phyloP scores from a whole-genome alignment of 495 filamentous ascomycete genomes.

The Podospora bellae-mahoneyi region DNA sequence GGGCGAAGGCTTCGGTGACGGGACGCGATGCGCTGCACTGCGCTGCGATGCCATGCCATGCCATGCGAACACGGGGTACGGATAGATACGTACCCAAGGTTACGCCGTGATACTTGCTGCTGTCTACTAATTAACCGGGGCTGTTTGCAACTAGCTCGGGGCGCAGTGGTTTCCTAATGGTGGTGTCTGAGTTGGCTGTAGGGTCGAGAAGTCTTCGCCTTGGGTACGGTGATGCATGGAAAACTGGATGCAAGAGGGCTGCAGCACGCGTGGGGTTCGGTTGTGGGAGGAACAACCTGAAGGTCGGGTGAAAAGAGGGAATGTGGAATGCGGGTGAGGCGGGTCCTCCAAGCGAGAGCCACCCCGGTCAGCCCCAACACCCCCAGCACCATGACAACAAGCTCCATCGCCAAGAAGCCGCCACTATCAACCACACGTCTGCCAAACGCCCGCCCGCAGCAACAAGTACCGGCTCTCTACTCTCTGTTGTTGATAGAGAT shows the following conservation, averaged over 20 bases:
- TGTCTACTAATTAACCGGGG: constrained; percentile 9
- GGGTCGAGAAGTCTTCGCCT: constrained; percentile 18
- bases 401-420: constrained; percentile 27
- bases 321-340: constrained; percentile 31
- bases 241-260: constrained; percentile 37
- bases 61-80: background rate
- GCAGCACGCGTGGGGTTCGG: constrained; percentile 36
- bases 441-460: background rate
- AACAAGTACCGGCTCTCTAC: background rate
- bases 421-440: constrained; percentile 2
- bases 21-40: constrained; percentile 1
- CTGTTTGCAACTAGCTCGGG: constrained; percentile 5
- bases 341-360: constrained; percentile 22
- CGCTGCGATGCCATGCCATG: constrained; percentile 4
- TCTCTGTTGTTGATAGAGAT: background rate
- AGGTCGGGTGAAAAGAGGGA: constrained; percentile 30
- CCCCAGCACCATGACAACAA: constrained; percentile 28
- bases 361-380: constrained; percentile 9
- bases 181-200: constrained; percentile 34
- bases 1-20: constrained; percentile 1
- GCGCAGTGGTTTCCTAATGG: constrained; percentile 11
- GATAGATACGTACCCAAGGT: constrained; percentile 6
- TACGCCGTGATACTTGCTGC: background rate
- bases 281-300: constrained; percentile 20
- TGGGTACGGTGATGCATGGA: constrained; percentile 35